These are phyloP conservation scores for Nidularia pulvinata DNA, from an alignment of 768 basidiomycete species.

Conservation along the genomic window DNA sequence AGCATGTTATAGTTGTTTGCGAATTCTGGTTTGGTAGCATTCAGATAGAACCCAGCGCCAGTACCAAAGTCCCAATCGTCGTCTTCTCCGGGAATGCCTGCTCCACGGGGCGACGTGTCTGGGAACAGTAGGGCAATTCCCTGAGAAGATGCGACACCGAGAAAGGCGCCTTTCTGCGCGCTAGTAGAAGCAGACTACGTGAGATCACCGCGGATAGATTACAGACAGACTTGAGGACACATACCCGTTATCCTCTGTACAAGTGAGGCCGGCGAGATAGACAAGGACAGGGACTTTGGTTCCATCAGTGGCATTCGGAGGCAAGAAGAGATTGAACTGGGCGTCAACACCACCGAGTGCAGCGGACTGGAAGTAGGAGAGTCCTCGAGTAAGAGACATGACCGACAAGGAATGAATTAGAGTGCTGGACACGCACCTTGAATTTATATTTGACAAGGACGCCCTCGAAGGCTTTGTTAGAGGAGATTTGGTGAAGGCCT, in stretches of 20 bases:
- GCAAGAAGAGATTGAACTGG: slow-evolving; percentile 90
- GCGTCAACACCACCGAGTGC: slow-evolving; percentile 70
- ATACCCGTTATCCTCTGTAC: slow-evolving; percentile 93
- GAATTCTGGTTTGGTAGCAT: slow-evolving; percentile 80
- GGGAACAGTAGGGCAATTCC: slow-evolving; percentile 93
- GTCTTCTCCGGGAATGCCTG: slow-evolving; percentile 81
- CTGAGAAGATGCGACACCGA: slow-evolving; percentile 82
- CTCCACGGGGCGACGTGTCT: slow-evolving; percentile 94
- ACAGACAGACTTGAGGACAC: slow-evolving; percentile 9
- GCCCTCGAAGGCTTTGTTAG: slow-evolving; percentile 82
- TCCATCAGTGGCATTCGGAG: slow-evolving; percentile 47
- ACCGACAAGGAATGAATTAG: background rate
- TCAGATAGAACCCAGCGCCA: slow-evolving; percentile 96
- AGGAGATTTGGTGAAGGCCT: slow-evolving; percentile 66
- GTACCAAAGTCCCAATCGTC: slow-evolving; percentile 91
- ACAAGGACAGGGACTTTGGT: slow-evolving; percentile 65
- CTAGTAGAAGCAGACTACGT: slow-evolving; percentile 29
- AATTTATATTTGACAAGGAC: slow-evolving; percentile 86
- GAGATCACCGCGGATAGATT: background rate
- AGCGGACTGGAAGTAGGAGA: slow-evolving; percentile 46
- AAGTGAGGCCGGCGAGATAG: slow-evolving; percentile 89
- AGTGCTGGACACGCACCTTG: slow-evolving; percentile 39
- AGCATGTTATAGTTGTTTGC: slow-evolving; percentile 88
- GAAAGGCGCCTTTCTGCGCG: slow-evolving; percentile 92
- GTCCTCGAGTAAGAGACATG: too few species aligned